Conservation (phyloP, 2,329 filamentous ascomycete species). For the Aspergillus sp. region DNA sequence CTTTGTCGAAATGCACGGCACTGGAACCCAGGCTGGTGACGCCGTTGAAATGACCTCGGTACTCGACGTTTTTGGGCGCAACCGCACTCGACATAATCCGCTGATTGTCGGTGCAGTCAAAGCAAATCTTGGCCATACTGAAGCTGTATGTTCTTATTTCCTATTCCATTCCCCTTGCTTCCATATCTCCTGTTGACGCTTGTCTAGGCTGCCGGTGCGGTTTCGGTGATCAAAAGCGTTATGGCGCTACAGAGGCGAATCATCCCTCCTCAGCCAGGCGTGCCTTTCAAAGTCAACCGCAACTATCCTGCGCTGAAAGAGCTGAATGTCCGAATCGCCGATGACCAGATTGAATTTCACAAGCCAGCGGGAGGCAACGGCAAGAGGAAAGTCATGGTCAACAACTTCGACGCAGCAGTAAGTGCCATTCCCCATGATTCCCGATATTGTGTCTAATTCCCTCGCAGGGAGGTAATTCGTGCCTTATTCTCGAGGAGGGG, state of each 20-base stretch:
- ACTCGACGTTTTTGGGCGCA: slow-evolving; percentile 56
- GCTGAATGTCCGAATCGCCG: not conserved
- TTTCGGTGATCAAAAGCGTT: not conserved
- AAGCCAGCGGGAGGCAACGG: slow-evolving; percentile 5
- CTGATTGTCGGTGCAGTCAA: slow-evolving; percentile 39
- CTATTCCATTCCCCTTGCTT: not conserved
- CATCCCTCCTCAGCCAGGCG: not conserved
- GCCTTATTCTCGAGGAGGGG: slow-evolving; percentile 61
- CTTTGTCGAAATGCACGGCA: slow-evolving; percentile 48
- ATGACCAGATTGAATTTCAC: not conserved
- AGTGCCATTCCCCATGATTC: too few relatives aligned
- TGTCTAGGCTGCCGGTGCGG: slow-evolving; percentile 58
- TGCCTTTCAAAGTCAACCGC: not conserved
- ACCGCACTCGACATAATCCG: slow-evolving; percentile 57
- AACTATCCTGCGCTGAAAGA: not conserved
- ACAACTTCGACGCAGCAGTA: slow-evolving; percentile 68
- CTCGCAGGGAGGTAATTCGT: not conserved
- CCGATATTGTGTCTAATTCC: too few relatives aligned
- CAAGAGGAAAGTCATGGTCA: slow-evolving; percentile 52
- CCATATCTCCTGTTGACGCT: slow-evolving; percentile 27
- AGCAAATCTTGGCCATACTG: slow-evolving; percentile 51
- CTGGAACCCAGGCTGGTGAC: slow-evolving; percentile 45
- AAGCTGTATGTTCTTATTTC: slow-evolving; percentile 26
- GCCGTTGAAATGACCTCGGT: slow-evolving; percentile 44
- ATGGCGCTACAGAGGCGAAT: not conserved